Percentiles rank a stretch among this genome's conserved stretches.
Conservation (phyloP, 768 basidiomycete genomes). For the Russula brevipes region DNA sequence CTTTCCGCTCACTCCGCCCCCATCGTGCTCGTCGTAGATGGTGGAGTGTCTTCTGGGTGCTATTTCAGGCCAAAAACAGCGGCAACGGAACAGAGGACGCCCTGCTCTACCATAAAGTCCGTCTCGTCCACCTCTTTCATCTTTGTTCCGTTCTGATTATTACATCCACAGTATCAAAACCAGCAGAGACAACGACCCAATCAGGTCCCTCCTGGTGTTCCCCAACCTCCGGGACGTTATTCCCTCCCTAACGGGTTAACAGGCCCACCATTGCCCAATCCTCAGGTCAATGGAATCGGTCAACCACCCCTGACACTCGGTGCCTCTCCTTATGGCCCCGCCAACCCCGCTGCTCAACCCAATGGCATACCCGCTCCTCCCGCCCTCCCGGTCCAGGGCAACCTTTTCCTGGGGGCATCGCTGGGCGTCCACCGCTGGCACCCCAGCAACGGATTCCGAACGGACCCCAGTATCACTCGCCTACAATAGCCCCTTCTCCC, state of each 20-base stretch:
- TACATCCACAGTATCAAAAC: slow-evolving; percentile 35
- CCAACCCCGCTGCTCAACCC: slow-evolving; percentile 28
- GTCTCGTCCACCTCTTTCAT: slow-evolving; percentile 24
- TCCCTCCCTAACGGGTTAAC: slow-evolving; percentile 28
- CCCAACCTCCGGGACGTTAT: slow-evolving; percentile 24
- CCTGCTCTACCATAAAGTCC: slow-evolving; percentile 62
- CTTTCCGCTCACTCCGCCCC: slow-evolving; percentile 15
- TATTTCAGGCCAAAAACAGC: slow-evolving; percentile 76
- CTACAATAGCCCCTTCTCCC: slow-evolving; percentile 58
- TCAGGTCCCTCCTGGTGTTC: slow-evolving; percentile 5
- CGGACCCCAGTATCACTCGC: slow-evolving; percentile 51
- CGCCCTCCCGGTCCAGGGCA: slow-evolving; percentile 15
- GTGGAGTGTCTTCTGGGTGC: slow-evolving; percentile 88
- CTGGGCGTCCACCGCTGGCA: slow-evolving; percentile 33
- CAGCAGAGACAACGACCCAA: slow-evolving; percentile 24
- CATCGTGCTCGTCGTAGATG: slow-evolving; percentile 43
- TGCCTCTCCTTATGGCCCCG: slow-evolving; percentile 17
- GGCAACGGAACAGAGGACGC: slow-evolving; percentile 65
- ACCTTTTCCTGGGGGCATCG: slow-evolving; percentile 20
- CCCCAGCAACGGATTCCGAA: slow-evolving; percentile 44
- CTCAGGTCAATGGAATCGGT: slow-evolving; percentile 32
- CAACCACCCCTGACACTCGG: slow-evolving; percentile 23
- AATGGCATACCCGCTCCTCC: slow-evolving; percentile 27
- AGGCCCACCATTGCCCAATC: slow-evolving; percentile 19
- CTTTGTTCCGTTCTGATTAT: not conserved